Evolutionary conservation across 805 yeast species (phyloP), one percentile per base, ranked within the genome.

Genomic region (Candida stauntonica): DNA sequence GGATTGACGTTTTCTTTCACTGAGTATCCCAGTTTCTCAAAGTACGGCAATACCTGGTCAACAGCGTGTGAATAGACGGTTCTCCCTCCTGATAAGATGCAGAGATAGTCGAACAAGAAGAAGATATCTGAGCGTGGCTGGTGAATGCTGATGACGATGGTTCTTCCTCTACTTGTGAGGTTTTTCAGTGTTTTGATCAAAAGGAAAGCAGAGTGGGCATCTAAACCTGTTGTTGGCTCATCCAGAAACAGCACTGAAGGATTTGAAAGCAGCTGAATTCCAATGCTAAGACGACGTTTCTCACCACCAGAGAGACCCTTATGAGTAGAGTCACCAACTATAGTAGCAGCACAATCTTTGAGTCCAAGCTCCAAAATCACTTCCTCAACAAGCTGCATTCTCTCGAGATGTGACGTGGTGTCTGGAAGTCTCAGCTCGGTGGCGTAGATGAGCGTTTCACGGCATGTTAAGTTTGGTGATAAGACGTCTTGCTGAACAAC

Each of bases 221-320:
- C 96, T 17, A 86, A 62, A 1, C 96, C 95, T 0, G 95, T 86
- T 1, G 95, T 86, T 3, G 95, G 95, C 50, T 11, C 96, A 57
- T 86, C 96, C 29, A 86, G 60, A 51, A 86, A 86, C 41, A 87
- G 60, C 9, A 86, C 63, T 0, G 89, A 77, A 0, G 95, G 95
- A 47, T 81, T 82, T 5, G 84, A 73, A 23, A 87, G 65, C 55
- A 86, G 62, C 57, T 87, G 95, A n/a, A 86, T 77, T 0, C 86
- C 96, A 28, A 87, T 75, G 41, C 89, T 81, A 7, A 85, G 67
- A 38, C 95, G 60, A 51, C 96, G 57, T 55, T 81, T 83, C 57
- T 86, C 95, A 24, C 96, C 96, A 7, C 96, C 96, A 1, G 93
- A 83, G 5, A 86, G 62, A 18, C 84, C 86, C 31, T 70, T 64